Conservation (phyloP, 2,329 filamentous ascomycete genomes). For the Colletotrichum filicis region DNA sequence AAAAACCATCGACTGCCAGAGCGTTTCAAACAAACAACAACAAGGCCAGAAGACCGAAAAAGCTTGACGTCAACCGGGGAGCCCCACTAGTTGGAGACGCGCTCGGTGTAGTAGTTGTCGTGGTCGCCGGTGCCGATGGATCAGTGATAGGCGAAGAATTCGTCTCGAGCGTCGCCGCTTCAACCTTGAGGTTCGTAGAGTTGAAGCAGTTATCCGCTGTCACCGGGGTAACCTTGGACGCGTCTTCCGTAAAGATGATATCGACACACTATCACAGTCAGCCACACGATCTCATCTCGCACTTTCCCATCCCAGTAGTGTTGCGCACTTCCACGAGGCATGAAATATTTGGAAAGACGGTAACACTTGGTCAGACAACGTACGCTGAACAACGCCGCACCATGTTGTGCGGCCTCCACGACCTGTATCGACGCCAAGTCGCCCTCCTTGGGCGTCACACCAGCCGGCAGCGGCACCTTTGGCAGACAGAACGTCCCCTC, state of each 20-base stretch:
- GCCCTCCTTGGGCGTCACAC: conserved; percentile 68
- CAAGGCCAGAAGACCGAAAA: not conserved
- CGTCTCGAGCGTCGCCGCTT: conserved; percentile 7
- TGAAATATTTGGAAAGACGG: not conserved
- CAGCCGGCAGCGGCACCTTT: conserved; percentile 73
- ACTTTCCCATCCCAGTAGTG: not conserved
- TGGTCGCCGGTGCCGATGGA: not conserved
- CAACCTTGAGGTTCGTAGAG: conserved; percentile 59
- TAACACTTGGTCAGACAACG: conserved; percentile 39
- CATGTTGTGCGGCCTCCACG: conserved; percentile 74
- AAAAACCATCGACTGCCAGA: not conserved
- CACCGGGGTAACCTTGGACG: conserved; percentile 63
- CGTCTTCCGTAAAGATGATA: conserved; percentile 73
- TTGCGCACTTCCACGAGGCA: not conserved
- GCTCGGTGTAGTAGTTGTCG: not conserved
- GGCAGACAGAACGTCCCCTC: conserved; percentile 77
- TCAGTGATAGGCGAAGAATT: conserved; percentile 5
- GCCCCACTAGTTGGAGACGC: not conserved
- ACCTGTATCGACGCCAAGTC: conserved; percentile 80
- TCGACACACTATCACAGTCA: conserved; percentile 70
- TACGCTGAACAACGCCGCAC: conserved; percentile 75
- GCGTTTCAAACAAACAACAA: not conserved
- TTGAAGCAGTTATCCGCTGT: conserved; percentile 75
- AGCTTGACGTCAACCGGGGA: not conserved
- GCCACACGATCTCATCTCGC: not conserved